Evolutionary conservation across 2,329 filamentous ascomycete species (phyloP), one percentile per base, ranked within the genome.

Genomic region (Drechslera avenae): DNA sequence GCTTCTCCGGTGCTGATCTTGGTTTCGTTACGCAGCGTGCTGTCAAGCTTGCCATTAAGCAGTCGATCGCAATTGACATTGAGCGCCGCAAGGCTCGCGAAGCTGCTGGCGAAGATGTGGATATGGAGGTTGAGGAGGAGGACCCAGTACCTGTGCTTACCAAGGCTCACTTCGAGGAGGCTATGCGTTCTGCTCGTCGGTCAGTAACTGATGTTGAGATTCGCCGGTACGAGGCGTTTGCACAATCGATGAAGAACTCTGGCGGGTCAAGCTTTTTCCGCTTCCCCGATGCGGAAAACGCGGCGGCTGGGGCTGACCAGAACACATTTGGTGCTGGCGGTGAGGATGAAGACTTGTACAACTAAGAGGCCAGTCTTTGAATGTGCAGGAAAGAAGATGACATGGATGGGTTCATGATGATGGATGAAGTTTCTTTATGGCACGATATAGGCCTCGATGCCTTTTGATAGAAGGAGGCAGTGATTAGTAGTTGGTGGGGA

Each of bases 21-120:
- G 94, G 94, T 58, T 99, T 97, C 81, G 92, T 99, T 73, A 97
- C 94, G 18, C 94, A 99, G 81, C 91, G 94, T 75, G 94, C 94
- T 46, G 94, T 96, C 82, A 99, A 99, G 86, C 87, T 97, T 71
- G 94, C 94, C 66, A 99, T 99, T 81, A 99, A 99, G 85, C 88
- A 99, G 81, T 87, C 93, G 23, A 99, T 99, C 67, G 81, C 86
- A 14, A 73, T 83, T 39, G 93, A 97, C 56, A 97, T 99, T 65
- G 90, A 96, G 78, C 89, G 90, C 64, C 82, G 83, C 71, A 96
- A 96, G 85, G 88, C 88, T 68, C 91, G 89, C 50, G 93, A 96
- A 79, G 92, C 89, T 57, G 81, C 87, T 63, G 70, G 71, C 59
- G 87, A 90, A 54, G 71, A 72, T 66, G 88, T 90, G 37, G 90